Conservation (phyloP, 345 rosid genomes). For the Citrus hindsii region DNA sequence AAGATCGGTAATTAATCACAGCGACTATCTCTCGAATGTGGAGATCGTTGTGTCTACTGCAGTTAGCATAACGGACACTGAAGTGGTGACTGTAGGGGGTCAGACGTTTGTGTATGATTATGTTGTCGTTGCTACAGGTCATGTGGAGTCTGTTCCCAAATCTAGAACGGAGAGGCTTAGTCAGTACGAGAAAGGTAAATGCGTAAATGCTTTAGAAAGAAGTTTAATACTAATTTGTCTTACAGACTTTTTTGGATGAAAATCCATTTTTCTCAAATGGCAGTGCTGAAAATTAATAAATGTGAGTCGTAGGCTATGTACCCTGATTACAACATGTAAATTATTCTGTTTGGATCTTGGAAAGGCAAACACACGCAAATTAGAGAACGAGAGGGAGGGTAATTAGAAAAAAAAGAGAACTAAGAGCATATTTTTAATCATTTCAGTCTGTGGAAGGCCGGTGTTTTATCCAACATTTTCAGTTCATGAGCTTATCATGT, state of each 20-base stretch:
- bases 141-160: constrained; percentile 42
- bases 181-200: constrained; percentile 49
- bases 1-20: constrained; percentile 65
- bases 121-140: constrained; percentile 83
- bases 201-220: neutral
- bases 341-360: neutral
- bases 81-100: constrained; percentile 58
- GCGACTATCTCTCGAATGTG: constrained; percentile 57
- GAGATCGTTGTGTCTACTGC: constrained; percentile 58
- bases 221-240: neutral
- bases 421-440: neutral
- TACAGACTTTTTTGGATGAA: neutral
- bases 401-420: neutral
- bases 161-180: constrained; percentile 53
- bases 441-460: neutral
- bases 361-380: neutral
- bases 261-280: neutral
- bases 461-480: neutral
- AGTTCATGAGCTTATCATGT: neutral
- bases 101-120: constrained; percentile 49
- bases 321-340: neutral
- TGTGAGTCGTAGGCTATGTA: neutral
- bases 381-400: neutral
- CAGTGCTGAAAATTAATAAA: neutral
- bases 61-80: constrained; percentile 44